These are phyloP conservation scores for Aspergillus amoenus DNA, from an alignment of 2,329 filamentous ascomycete species.

Conservation along the genomic window DNA sequence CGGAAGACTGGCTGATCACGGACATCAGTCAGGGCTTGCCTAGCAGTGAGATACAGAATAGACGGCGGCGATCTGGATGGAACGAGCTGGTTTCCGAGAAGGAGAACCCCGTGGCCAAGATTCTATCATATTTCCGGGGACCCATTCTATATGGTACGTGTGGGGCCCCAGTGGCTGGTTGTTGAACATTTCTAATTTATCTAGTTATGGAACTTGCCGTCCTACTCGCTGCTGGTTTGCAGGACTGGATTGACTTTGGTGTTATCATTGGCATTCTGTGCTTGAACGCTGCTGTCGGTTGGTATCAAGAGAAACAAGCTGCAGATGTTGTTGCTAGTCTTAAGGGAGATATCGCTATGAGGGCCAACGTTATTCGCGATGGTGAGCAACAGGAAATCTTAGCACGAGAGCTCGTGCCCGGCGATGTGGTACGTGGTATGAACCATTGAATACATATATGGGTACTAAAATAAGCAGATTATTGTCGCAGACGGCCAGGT, in stretches of 20 bases:
- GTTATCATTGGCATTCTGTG: constrained; percentile 74
- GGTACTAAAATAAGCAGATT: constrained; percentile 47
- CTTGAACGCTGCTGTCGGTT: constrained; percentile 73
- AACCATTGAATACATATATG: neutral
- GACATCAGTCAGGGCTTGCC: constrained; percentile 66
- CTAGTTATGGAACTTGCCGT: constrained; percentile 72
- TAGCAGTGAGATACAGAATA: constrained; percentile 56
- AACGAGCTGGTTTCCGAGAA: constrained; percentile 78
- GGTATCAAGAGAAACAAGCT: constrained; percentile 80
- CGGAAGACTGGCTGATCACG: constrained; percentile 67
- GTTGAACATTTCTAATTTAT: constrained; percentile 14
- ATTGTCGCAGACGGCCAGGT: constrained; percentile 70
- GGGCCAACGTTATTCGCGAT: constrained; percentile 65
- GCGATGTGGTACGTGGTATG: constrained; percentile 64
- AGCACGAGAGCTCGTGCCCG: constrained; percentile 70
- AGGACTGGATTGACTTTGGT: constrained; percentile 75
- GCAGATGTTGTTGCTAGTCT: constrained; percentile 73
- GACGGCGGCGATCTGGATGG: constrained; percentile 65
- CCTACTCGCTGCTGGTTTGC: constrained; percentile 69
- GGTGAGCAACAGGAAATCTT: constrained; percentile 66
- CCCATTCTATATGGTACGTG: constrained; percentile 72
- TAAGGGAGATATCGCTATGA: constrained; percentile 78
- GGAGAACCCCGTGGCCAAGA: constrained; percentile 71
- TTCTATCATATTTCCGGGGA: constrained; percentile 71
- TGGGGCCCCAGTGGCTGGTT: neutral